Base-by-base conservation (phyloP, 257 asterid species). In the Solanum etuberosum region DNA sequence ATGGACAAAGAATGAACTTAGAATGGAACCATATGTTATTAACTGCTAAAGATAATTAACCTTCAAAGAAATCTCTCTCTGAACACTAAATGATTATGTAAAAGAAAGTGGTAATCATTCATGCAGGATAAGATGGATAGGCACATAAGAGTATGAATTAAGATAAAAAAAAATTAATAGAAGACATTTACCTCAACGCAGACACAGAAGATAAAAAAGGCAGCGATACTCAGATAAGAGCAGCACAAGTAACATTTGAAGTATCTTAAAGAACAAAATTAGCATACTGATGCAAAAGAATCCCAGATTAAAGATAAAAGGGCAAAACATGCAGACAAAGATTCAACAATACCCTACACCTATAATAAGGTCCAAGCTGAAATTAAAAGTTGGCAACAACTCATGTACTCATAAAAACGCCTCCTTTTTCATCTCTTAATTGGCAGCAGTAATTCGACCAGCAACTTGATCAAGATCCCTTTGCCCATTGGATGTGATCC, bases 391-490 rank as follows among this genome's bases (percentile, higher is more conserved):
- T 8, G 15, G 46, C 46, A 81, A 86, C 71, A 84, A 40, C 57
- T 48, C 51, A 61, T 54, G 88, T 65, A 73, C 85, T 10, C 65
- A 9, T 31, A 48, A 59, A 46, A 70, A 18, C 18, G 20, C 34
- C 46, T 10, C 25, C 7, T 57, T 71, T 82, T 8, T 15, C 4
- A 38, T 73, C 77, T 65, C 42, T 83, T 63, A 87, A 70, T 59
- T 78, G 54, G 90, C 94, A 38, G 91, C 93, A 8, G 88, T 95
- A 85, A 95, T 92, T 83, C 95, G 93, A 83, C 99, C 99, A 48
- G 99, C 98, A 83, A 96, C 98, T 88, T 96, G 99, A 84, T 96
- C 99, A 18, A 96, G 98, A 88, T 96, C 99, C 89, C 98, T 83
- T 61, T 91, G 97, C 31, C 99, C 99, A 8, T 90, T 95, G 82